phyloP scores from a whole-genome alignment of 2,329 filamentous ascomycete genomes.

The Aureobasidium subglaciale region DNA sequence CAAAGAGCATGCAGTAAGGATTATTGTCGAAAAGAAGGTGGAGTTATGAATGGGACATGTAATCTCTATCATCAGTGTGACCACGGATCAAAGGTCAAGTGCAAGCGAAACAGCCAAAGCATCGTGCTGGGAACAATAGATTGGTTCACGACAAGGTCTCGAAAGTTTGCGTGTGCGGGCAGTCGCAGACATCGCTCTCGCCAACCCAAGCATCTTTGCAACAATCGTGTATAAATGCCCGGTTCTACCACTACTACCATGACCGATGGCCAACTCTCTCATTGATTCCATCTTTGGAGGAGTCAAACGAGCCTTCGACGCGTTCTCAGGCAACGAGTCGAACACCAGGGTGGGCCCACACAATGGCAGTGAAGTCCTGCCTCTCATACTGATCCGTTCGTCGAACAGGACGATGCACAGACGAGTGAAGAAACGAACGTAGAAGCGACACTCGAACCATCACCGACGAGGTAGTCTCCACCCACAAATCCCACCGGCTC shows the following conservation, averaged over 20 bases:
- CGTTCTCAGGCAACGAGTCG: neutral
- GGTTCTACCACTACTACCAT: neutral
- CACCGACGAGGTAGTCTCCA: neutral
- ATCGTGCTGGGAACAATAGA: neutral
- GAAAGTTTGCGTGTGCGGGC: constrained; percentile 10
- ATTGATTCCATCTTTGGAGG: neutral
- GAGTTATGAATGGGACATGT: neutral
- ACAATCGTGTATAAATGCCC: neutral
- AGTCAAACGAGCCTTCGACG: neutral
- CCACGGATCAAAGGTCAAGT: no score
- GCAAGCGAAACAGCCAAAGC: neutral
- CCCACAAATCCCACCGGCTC: neutral
- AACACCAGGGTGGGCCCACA: neutral
- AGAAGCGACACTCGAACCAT: neutral
- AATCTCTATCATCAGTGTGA: no score
- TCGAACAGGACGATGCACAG: neutral
- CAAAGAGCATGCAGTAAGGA: neutral
- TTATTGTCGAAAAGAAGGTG: neutral
- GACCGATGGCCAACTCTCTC: neutral
- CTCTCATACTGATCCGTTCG: neutral
- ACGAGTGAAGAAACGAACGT: neutral
- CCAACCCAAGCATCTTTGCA: neutral
- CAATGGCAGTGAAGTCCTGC: neutral
- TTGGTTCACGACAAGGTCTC: constrained; percentile 1
- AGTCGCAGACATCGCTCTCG: neutral